A percentile compares a stretch with the other conserved stretches of the same genome.
Evolutionary conservation across 495 filamentous ascomycete species (phyloP).

Genomic region (Penicillium riverlandense): DNA sequence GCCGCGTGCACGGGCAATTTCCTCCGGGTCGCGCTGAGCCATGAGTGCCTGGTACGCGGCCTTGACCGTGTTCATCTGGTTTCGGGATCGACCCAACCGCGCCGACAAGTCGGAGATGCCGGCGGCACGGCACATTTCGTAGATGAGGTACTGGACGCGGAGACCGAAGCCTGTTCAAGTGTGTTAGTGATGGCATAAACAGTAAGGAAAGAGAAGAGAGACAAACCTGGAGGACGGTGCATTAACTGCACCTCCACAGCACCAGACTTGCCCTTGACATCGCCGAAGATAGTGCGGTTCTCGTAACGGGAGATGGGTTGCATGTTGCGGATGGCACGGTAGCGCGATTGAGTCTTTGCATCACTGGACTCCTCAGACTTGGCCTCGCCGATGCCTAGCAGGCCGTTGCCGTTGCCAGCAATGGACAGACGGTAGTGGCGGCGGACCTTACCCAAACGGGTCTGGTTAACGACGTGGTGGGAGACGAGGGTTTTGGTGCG

Average conservation of each 20-base stretch:
- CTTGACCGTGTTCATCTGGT: constrained; percentile 96
- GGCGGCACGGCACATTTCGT: constrained; percentile 76
- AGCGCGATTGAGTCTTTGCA: constrained; percentile 57
- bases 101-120: constrained; percentile 85
- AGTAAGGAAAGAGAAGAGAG: neutral
- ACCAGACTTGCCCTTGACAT: constrained; percentile 76
- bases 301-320: constrained; percentile 83
- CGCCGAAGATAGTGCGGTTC: constrained; percentile 81
- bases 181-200: constrained; percentile 5
- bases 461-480: constrained; percentile 82
- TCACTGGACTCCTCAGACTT: constrained; percentile 69
- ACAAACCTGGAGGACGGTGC: constrained; percentile 79
- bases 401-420: constrained; percentile 77
- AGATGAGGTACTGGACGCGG: constrained; percentile 82
- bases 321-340: constrained; percentile 79
- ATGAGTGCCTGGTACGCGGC: constrained; percentile 75
- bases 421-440: constrained; percentile 63
- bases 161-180: constrained; percentile 71
- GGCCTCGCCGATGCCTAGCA: constrained; percentile 82
- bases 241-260: constrained; percentile 74
- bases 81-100: constrained; percentile 67
- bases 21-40: constrained; percentile 78
- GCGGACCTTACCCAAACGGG: constrained; percentile 85
- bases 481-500: constrained; percentile 58
- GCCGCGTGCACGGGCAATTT: constrained; percentile 76